A percentile compares a stretch with the other conserved stretches of the same genome.
Conservation (phyloP, 2,329 filamentous ascomycete species). For the Microcyclospora tardicrescens region DNA sequence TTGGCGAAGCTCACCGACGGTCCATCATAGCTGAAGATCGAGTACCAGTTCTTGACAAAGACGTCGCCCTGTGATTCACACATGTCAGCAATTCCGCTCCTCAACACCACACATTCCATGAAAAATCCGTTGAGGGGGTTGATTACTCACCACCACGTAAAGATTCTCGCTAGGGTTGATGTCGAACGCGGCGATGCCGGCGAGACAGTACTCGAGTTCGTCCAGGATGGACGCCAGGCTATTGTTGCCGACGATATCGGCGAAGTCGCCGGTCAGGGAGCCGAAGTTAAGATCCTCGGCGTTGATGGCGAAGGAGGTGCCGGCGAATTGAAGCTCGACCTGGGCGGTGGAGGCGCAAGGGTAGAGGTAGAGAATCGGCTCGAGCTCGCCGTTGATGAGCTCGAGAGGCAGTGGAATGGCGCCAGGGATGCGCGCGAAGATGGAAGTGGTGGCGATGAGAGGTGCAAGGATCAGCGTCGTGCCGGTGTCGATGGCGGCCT, state of each 20-base stretch:
- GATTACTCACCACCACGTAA: conserved; percentile 7
- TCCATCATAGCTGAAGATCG: conserved; percentile 9
- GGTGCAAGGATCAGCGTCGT: conserved; percentile 24
- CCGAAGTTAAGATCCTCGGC: conserved; percentile 9
- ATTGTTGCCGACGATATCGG: conserved; percentile 6
- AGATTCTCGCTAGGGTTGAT: conserved; percentile 9
- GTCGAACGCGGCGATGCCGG: conserved; percentile 10
- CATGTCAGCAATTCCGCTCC: too few species aligned
- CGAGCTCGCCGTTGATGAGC: conserved; percentile 5
- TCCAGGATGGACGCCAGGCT: conserved; percentile 2
- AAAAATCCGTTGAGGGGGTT: too few species aligned
- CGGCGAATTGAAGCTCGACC: conserved; percentile 17
- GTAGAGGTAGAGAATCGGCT: conserved; percentile 13
- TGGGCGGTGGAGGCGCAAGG: conserved; percentile 20
- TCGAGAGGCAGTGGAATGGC: conserved; percentile 16
- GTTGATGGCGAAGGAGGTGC: conserved; percentile 16
- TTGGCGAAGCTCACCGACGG: conserved; percentile 14
- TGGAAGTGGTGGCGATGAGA: conserved; percentile 15
- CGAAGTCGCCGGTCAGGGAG: conserved; percentile 6
- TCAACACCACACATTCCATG: too few species aligned
- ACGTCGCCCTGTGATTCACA: conserved; percentile 5
- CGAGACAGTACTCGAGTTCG: conserved; percentile 7
- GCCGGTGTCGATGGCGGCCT: conserved; percentile 17
- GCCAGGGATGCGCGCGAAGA: conserved; percentile 23
- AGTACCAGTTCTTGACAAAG: conserved; percentile 16